Evolutionary conservation across 129 eudicot species (phyloP).

Genomic region (Logfia minima): DNA sequence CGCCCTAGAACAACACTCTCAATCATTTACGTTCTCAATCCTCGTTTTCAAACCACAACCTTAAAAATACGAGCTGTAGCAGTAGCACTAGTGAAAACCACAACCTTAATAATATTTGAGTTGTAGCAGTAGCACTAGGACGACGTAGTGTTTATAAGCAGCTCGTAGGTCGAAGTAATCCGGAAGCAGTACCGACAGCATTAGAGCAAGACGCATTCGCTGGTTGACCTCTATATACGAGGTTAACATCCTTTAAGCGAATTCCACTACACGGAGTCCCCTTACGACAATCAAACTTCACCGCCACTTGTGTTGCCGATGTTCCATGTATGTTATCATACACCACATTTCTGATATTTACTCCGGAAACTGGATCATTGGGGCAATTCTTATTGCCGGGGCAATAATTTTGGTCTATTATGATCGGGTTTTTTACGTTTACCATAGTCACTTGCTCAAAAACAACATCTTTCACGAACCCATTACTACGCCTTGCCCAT

Average conservation of each 20-base stretch:
- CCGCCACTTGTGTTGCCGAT: slow-evolving; percentile 26
- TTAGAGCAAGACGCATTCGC: slow-evolving; percentile 38
- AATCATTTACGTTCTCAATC: neutral
- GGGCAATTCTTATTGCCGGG: slow-evolving; percentile 41
- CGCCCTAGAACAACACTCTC: neutral
- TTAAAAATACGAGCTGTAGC: no score
- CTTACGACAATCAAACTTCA: slow-evolving; percentile 34
- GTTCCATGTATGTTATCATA: slow-evolving; percentile 22
- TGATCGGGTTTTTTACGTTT: slow-evolving; percentile 44
- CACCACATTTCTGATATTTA: slow-evolving; percentile 10
- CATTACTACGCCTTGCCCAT: slow-evolving; percentile 46
- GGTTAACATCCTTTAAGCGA: slow-evolving; percentile 34
- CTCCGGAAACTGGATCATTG: slow-evolving; percentile 15
- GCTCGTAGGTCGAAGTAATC: slow-evolving; percentile 36
- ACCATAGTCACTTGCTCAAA: slow-evolving; percentile 40
- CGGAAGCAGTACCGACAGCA: slow-evolving; percentile 38
- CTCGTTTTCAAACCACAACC: neutral
- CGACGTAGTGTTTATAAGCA: slow-evolving; percentile 21
- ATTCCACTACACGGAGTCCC: slow-evolving; percentile 44
- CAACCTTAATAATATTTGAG: no score
- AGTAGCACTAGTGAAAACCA: no score
- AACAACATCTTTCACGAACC: slow-evolving; percentile 38
- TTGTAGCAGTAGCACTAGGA: no score
- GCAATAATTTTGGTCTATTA: slow-evolving; percentile 55
- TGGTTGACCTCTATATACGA: slow-evolving; percentile 21